Evolutionary conservation across 139 green algal species (phyloP), one percentile per base, ranked within the genome.

Genomic region (Pycnococcus provasolii): DNA sequence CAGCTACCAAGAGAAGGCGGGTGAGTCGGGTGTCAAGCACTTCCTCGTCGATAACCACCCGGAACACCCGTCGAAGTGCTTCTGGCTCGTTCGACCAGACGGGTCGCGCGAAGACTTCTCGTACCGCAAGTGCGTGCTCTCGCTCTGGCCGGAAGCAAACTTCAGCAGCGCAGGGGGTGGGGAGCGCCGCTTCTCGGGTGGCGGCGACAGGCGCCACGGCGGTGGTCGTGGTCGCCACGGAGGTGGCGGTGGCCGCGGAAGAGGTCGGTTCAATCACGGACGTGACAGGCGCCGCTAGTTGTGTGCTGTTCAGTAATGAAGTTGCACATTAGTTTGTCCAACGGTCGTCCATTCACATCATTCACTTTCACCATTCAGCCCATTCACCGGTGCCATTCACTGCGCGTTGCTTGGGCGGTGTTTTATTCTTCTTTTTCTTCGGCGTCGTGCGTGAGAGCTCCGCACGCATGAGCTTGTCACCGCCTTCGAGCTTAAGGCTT

Each of bases 91-190:
- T 26, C 61, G 73, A n/a, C 53, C 59, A 0, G 75, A 81, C 50
- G 67, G 67, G 4, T 67, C 67, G 42, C 45, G 11, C 6, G 74
- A 78, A n/a, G 75, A 81, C 61, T 81, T 81, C 68, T 77, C 65
- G 52, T 81, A 73, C 53, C 45, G 75, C 11, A 81, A 81, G 68
- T 81, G 75, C 67, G 66, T 78, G 40, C 66, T 68, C 7, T 5
- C 37, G 53, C 50, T 81, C 9, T 72, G 62, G 41, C 66, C 66
- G 15, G 66, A 52, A 45, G 62, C 48, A n/a, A 39, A 48, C 8
- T n/a, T 13, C 61, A 46, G 61, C 11, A 46, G 61, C 39, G 3
- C 48, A 9, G 62, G 62, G 6, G 9, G 62, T 4, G 62, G 47
- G 39, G 7, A 39, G 4, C 40, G 62, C 39, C 13, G 50, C 62